Evolutionary conservation across 1,284 basidiomycete genomes (phyloP).

Genomic region (Trichosporon sp.): DNA sequence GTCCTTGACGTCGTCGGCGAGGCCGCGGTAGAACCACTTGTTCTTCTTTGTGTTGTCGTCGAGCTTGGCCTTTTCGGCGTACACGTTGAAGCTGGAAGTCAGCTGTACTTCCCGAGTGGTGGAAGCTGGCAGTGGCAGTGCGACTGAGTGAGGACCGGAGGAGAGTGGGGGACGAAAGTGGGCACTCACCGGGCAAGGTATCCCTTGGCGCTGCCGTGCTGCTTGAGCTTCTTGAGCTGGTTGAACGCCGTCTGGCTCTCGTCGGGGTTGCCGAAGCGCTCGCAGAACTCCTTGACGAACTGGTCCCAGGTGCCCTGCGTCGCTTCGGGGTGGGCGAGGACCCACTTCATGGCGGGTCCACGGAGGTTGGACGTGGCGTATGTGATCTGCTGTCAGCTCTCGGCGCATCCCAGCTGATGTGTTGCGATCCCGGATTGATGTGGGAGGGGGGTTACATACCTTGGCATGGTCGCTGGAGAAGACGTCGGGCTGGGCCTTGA

Average conservation of each 20-base stretch:
- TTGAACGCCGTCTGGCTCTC: constrained; percentile 15
- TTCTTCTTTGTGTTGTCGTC: constrained; percentile 14
- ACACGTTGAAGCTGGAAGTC: constrained; percentile 8
- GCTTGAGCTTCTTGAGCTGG: constrained; percentile 23
- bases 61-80: constrained; percentile 11
- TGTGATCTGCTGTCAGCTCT: constrained; percentile 21
- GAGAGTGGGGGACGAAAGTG: neutral
- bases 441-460: constrained; percentile 23
- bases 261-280: constrained; percentile 21
- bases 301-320: constrained; percentile 2
- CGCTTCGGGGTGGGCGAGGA: constrained; percentile 15
- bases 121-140: no score
- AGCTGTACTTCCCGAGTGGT: neutral
- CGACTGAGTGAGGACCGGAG: neutral
- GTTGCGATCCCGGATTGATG: constrained; percentile 16
- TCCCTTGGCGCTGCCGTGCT: constrained; percentile 13
- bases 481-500: constrained; percentile 32
- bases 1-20: constrained; percentile 22
- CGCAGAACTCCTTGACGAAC: constrained; percentile 13
- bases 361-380: constrained; percentile 17
- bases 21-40: constrained; percentile 23
- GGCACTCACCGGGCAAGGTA: constrained; percentile 11
- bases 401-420: no score
- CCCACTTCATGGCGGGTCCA: constrained; percentile 21
- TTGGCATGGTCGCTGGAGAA: constrained; percentile 32